Evolutionary conservation across 805 yeast genomes (phyloP).

Genomic region (Candida awuae): DNA sequence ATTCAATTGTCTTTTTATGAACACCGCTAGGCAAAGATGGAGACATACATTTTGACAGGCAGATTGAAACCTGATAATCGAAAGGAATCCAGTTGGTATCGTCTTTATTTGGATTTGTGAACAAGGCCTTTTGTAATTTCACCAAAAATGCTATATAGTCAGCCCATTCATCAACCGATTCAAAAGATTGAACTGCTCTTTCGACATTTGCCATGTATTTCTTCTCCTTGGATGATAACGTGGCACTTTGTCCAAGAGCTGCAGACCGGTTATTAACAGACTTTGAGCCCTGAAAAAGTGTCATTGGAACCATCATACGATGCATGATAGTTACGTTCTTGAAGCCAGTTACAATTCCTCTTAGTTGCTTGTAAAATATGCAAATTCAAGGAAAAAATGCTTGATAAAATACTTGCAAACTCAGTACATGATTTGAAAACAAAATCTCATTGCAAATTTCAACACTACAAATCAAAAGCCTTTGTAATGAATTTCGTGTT

Average conservation of each 20-base stretch:
- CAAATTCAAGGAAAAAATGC: no score
- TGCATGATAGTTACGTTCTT: conserved; percentile 6
- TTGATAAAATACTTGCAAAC: neutral
- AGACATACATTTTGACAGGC: conserved; percentile 71
- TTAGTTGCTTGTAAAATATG: no score
- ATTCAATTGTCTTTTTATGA: conserved; percentile 77
- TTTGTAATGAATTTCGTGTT: no score
- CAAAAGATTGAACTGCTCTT: conserved; percentile 67
- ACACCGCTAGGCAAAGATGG: conserved; percentile 90
- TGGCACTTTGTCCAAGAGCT: conserved; percentile 9
- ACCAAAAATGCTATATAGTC: conserved; percentile 89
- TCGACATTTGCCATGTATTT: conserved; percentile 62
- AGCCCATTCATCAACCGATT: conserved; percentile 91
- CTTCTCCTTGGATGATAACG: conserved; percentile 53
- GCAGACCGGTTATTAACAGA: conserved; percentile 7
- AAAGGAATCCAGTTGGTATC: conserved; percentile 55
- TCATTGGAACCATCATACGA: conserved; percentile 15
- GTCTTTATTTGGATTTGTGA: conserved; percentile 35
- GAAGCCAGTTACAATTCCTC: neutral
- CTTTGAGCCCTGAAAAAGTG: conserved; percentile 10
- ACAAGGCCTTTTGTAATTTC: conserved; percentile 65
- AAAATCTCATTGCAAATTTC: no score
- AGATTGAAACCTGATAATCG: conserved; percentile 55
- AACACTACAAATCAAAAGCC: no score
- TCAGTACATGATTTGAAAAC: no score